Evolutionary conservation across 768 basidiomycete species (phyloP).

Genomic region (Amyloporia xantha): DNA sequence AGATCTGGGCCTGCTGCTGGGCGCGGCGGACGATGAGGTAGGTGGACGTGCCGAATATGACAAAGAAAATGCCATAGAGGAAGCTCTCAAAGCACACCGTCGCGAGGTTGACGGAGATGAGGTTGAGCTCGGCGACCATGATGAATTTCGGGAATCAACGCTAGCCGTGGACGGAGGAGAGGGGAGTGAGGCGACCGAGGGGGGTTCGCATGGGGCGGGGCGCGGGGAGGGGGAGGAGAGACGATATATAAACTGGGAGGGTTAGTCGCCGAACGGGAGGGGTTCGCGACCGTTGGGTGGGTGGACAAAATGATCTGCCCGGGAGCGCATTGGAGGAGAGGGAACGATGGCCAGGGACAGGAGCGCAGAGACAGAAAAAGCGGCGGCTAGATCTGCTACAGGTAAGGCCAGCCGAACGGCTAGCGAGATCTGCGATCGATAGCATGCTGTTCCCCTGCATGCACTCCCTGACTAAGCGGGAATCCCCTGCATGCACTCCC

Average conservation of each 20-base stretch:
- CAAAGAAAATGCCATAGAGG: conserved; percentile 1
- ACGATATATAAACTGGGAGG: neutral
- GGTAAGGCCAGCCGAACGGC: neutral
- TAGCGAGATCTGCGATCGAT: neutral
- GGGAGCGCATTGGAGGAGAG: neutral
- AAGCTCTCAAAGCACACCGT: neutral
- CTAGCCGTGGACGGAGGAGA: neutral
- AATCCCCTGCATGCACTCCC: too few species aligned
- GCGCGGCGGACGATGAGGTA: neutral
- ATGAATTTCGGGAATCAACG: conserved; percentile 1
- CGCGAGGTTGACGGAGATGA: neutral
- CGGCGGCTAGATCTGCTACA: neutral
- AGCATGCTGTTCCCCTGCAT: neutral
- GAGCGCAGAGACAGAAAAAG: neutral
- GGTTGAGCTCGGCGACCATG: neutral
- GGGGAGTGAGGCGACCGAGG: neutral
- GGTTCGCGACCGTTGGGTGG: too few species aligned
- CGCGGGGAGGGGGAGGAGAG: neutral
- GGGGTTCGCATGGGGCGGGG: neutral
- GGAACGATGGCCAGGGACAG: neutral
- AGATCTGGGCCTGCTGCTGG: neutral
- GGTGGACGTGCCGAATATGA: neutral
- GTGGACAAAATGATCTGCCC: neutral
- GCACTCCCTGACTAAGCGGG: too few species aligned
- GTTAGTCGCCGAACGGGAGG: too few species aligned